Conservation (phyloP, 306 rosid species). For the Cicer cuneatum region DNA sequence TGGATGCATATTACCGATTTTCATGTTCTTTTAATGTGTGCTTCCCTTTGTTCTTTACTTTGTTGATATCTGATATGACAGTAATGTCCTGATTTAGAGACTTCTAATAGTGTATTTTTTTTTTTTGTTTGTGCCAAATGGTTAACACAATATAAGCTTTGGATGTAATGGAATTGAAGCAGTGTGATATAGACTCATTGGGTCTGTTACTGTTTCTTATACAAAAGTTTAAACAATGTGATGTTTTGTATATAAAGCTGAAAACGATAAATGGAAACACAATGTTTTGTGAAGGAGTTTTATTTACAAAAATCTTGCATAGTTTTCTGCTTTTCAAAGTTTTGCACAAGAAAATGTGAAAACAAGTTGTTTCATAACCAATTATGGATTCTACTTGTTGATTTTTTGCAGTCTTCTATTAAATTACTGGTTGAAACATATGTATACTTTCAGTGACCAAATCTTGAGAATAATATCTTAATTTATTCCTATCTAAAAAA, state of each 20-base stretch:
- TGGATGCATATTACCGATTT: background rate
- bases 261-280: background rate
- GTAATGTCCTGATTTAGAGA: constrained; percentile 1
- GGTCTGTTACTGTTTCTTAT: background rate
- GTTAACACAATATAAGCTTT: background rate
- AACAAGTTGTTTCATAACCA: background rate
- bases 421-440: background rate
- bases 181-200: background rate
- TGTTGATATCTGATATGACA: background rate
- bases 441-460: constrained; percentile 2
- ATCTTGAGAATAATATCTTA: background rate
- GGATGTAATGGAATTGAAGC: background rate
- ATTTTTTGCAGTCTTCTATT: constrained; percentile 5
- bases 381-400: background rate
- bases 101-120: background rate
- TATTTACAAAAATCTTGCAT: background rate
- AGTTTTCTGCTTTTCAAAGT: background rate
- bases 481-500: background rate
- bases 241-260: background rate
- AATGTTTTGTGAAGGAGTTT: background rate
- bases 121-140: background rate
- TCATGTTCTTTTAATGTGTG: background rate
- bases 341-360: background rate
- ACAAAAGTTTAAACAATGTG: background rate
- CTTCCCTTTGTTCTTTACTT: background rate